A percentile compares a stretch with the other conserved stretches of the same genome.
These are phyloP conservation scores for Dictyostelium intermedium DNA, from an alignment of 78 protist species.

Conservation along the genomic window DNA sequence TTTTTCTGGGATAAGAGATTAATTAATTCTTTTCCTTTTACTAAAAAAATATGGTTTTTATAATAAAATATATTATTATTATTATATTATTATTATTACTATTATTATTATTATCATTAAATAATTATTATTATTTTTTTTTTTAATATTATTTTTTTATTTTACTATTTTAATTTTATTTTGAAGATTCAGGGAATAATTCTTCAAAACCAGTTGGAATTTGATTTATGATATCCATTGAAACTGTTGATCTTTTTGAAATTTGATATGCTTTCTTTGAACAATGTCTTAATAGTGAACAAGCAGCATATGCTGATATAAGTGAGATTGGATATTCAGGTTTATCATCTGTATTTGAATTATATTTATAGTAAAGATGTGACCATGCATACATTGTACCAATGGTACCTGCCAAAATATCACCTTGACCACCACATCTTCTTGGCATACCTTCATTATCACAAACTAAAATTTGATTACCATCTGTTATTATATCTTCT, in stretches of 20 bases:
- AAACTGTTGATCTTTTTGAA: conserved; percentile 35
- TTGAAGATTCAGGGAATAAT: conserved; percentile 32
- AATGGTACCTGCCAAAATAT: conserved; percentile 74
- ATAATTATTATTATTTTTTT: too few relatives aligned
- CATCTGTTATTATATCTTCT: conserved; percentile 82
- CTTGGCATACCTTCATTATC: conserved; percentile 77
- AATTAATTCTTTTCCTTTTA: too few relatives aligned
- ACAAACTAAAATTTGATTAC: conserved; percentile 2
- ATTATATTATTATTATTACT: too few relatives aligned
- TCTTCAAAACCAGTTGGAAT: conserved; percentile 1
- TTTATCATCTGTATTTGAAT: not conserved
- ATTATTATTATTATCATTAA: too few relatives aligned
- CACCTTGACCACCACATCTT: conserved; percentile 88
- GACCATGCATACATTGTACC: conserved; percentile 79
- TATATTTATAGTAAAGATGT: conserved; percentile 24
- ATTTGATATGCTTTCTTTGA: conserved; percentile 34
- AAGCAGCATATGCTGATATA: conserved; percentile 51
- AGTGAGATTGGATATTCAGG: not conserved
- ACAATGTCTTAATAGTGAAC: not conserved
- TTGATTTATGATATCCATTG: conserved; percentile 45
- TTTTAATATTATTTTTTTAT: not conserved
- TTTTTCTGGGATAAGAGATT: too few relatives aligned
- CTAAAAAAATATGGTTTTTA: too few relatives aligned
- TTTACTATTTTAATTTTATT: not conserved
- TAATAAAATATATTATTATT: not conserved